A percentile compares a stretch with the other conserved stretches of the same genome.
Conservation (phyloP, 164 flowering plant genomes). For the Magnolia officinalis region DNA sequence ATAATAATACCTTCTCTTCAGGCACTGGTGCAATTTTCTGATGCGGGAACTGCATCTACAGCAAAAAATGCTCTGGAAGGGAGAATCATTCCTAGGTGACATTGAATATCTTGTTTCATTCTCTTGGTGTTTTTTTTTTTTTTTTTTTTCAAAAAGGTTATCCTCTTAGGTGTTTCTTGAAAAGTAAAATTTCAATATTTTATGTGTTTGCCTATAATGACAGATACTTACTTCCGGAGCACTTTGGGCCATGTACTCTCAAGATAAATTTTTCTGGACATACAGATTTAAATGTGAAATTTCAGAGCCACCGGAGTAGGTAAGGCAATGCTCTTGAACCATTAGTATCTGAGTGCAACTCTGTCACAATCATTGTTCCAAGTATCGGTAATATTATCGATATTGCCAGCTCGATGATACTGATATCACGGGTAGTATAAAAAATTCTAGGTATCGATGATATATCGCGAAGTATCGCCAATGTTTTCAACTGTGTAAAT, state of each 20-base stretch:
- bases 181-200: background rate
- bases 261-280: constrained; percentile 89
- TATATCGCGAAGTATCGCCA: too few relatives aligned
- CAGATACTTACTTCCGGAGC: constrained; percentile 88
- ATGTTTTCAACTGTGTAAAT: too few relatives aligned
- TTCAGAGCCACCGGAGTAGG: constrained; percentile 97
- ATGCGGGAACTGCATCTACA: constrained; percentile 75
- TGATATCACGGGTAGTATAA: too few relatives aligned
- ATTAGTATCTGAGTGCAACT: background rate
- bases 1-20: constrained; percentile 19
- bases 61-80: constrained; percentile 90
- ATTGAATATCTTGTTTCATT: constrained; percentile 29
- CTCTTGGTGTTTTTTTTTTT: background rate
- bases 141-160: background rate
- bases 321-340: constrained; percentile 14
- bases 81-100: constrained; percentile 91
- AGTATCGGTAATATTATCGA: too few relatives aligned
- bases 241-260: constrained; percentile 62
- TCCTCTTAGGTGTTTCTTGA: background rate
- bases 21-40: constrained; percentile 94
- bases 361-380: background rate
- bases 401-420: too few relatives aligned
- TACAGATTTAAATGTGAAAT: constrained; percentile 86
- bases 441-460: too few relatives aligned
- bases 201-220: background rate